Percentiles rank a stretch among this genome's conserved stretches.
These are phyloP conservation scores for Musa schizocarpa DNA, from an alignment of 176 grass and related monocot genomes.

Conservation along the genomic window DNA sequence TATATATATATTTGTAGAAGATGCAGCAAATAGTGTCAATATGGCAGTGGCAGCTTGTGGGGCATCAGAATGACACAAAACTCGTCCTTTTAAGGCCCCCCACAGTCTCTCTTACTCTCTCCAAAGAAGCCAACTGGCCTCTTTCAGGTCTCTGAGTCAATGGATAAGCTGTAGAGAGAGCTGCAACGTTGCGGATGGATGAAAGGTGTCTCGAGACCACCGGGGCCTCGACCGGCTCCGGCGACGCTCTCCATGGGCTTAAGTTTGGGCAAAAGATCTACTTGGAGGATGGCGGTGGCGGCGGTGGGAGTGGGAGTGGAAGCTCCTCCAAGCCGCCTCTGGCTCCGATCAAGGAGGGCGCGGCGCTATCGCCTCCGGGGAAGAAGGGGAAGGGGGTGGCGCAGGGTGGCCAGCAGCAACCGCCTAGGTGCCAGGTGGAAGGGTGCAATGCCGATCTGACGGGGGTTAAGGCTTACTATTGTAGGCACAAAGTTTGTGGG, in stretches of 20 bases:
- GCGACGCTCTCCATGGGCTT: constrained; percentile 57
- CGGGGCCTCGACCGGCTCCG: constrained; percentile 11
- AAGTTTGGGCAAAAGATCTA: constrained; percentile 94
- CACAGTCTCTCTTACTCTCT: neutral
- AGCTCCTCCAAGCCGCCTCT: neutral
- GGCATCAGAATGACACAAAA: neutral
- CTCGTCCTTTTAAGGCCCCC: neutral
- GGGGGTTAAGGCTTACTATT: constrained; percentile 60
- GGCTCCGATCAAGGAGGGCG: neutral
- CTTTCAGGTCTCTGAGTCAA: neutral
- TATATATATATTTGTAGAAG: neutral
- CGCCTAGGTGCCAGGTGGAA: constrained; percentile 61
- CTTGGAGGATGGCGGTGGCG: constrained; percentile 47
- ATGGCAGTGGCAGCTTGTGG: neutral
- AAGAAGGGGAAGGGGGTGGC: constrained; percentile 28
- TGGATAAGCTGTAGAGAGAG: constrained; percentile 32
- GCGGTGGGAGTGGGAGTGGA: constrained; percentile 22
- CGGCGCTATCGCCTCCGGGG: neutral
- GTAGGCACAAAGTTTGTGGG: constrained; percentile 65
- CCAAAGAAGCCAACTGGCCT: neutral
- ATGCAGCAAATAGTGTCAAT: neutral
- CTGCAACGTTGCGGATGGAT: constrained; percentile 4
- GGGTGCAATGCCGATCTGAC: constrained; percentile 71
- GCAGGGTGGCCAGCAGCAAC: constrained; percentile 1
- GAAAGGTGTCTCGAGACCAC: constrained; percentile 5